phyloP scores from a whole-genome alignment of 176 grass and related monocot genomes.

The Bolboschoenus planiculmis region DNA sequence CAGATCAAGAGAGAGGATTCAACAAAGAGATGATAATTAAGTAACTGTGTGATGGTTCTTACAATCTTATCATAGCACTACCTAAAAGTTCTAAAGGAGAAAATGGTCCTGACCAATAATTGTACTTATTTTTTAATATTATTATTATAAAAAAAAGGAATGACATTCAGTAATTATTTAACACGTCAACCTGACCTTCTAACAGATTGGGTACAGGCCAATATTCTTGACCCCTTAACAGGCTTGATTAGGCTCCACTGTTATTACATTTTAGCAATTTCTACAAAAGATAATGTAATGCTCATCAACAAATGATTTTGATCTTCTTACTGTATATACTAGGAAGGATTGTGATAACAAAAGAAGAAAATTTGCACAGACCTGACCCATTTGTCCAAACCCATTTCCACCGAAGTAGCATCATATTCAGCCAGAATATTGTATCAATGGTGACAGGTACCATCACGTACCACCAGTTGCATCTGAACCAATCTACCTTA shows the following conservation, averaged over 20 bases:
- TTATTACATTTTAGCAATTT: not conserved
- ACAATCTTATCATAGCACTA: not conserved
- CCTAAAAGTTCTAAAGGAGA: not conserved
- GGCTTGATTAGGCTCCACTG: not conserved
- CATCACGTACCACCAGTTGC: not conserved
- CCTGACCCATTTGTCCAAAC: not conserved
- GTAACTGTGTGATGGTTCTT: not conserved
- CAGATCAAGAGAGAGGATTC: not conserved
- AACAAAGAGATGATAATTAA: not conserved
- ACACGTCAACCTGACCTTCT: not conserved
- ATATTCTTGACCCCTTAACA: not conserved
- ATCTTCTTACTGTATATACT: not conserved
- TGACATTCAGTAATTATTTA: not conserved
- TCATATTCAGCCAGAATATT: not conserved
- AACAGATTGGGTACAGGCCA: not conserved
- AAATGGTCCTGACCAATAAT: not conserved
- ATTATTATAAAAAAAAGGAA: not conserved
- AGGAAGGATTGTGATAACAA: not conserved
- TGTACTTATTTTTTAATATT: not conserved
- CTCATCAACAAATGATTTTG: not conserved
- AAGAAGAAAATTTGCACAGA: not conserved
- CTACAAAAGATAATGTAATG: not conserved
- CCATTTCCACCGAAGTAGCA: not conserved
- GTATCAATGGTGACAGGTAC: not conserved
- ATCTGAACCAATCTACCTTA: not conserved